Conservation (phyloP, 1,139 yeast species). For the Taiozyma onychis region DNA sequence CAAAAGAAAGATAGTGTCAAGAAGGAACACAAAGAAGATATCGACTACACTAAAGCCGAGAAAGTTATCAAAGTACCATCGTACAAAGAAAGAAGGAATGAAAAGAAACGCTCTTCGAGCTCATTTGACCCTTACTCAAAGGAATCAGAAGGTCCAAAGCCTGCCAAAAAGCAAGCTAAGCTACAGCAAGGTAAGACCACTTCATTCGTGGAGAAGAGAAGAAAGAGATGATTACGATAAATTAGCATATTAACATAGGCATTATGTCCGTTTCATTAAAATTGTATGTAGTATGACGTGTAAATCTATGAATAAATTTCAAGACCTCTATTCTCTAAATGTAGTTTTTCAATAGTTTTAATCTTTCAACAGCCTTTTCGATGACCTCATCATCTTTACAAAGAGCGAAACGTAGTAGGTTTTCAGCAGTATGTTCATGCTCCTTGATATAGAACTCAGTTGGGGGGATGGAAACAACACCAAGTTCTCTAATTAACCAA, state of each 20-base stretch:
- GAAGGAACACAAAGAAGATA: conserved; percentile 23
- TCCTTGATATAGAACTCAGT: conserved; percentile 80
- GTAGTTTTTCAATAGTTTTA: conserved; percentile 64
- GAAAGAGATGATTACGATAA: conserved; percentile 4
- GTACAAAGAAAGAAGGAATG: conserved; percentile 22
- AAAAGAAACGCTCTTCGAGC: conserved; percentile 33
- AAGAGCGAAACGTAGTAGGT: conserved; percentile 87
- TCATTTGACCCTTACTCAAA: conserved; percentile 57
- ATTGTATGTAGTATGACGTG: neutral
- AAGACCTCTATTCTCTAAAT: conserved; percentile 24
- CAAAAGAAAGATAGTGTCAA: conserved; percentile 17
- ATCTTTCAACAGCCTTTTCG: conserved; percentile 74
- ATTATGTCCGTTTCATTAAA: neutral
- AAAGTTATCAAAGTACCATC: conserved; percentile 29
- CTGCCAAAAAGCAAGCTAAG: conserved; percentile 37
- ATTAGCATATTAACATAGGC: neutral
- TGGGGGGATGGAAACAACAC: conserved; percentile 95
- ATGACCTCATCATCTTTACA: conserved; percentile 85
- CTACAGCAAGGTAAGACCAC: conserved; percentile 17
- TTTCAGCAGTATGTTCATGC: conserved; percentile 71
- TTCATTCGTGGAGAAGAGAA: conserved; percentile 17
- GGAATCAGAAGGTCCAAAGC: conserved; percentile 43
- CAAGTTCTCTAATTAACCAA: conserved; percentile 89
- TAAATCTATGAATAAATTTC: neutral
- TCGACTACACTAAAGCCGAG: conserved; percentile 46